Conservation (phyloP, 1,284 basidiomycete species). For the Marasmius fiardii region DNA sequence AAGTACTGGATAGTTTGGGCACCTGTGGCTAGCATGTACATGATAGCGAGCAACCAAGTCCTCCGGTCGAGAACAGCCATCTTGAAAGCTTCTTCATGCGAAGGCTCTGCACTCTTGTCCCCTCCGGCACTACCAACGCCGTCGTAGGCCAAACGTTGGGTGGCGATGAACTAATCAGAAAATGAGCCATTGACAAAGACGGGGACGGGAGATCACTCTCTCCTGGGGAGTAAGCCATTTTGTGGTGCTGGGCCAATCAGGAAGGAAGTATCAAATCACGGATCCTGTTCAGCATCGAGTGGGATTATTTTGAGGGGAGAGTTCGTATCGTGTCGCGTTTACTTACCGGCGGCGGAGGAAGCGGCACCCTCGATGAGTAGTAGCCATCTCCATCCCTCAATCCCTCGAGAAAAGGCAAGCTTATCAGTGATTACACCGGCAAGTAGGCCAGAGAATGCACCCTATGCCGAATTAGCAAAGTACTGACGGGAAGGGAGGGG, state of each 20-base stretch:
- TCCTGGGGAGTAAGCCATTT: conserved; percentile 35
- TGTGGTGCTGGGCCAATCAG: conserved; percentile 35
- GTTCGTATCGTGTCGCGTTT: background rate
- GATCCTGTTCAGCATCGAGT: background rate
- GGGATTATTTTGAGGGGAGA: background rate
- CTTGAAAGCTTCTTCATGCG: conserved; percentile 32
- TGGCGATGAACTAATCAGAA: conserved; percentile 28
- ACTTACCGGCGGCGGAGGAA: background rate
- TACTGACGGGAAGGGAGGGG: too few relatives aligned
- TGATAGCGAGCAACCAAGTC: conserved; percentile 29
- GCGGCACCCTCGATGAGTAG: conserved; percentile 29
- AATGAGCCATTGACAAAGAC: background rate
- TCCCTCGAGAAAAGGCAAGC: conserved; percentile 35
- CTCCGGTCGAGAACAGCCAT: conserved; percentile 30
- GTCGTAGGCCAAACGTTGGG: conserved; percentile 35
- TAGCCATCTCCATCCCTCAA: conserved; percentile 36
- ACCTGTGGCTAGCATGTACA: conserved; percentile 33
- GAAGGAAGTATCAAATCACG: conserved; percentile 25
- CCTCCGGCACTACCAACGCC: conserved; percentile 24
- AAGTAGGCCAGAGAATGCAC: conserved; percentile 31
- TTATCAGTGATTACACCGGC: conserved; percentile 35
- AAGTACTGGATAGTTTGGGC: conserved; percentile 44
- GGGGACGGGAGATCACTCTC: conserved; percentile 12
- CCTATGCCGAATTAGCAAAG: conserved; percentile 37
- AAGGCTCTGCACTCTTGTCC: conserved; percentile 18